phyloP scores from a whole-genome alignment of 805 yeast species.

The Candida ulmi region DNA sequence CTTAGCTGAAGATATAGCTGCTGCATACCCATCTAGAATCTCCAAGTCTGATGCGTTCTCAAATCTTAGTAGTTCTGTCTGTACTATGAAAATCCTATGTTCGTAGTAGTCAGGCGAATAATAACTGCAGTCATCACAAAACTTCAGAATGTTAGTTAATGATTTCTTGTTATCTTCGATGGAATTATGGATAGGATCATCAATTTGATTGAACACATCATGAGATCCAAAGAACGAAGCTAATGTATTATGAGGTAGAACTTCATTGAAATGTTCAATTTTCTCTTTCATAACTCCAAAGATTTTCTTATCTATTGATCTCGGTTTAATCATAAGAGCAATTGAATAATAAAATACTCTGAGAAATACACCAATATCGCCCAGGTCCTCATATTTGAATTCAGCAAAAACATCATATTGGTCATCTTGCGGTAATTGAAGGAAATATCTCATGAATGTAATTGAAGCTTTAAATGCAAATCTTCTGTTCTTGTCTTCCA shows the following conservation, averaged over 20 bases:
- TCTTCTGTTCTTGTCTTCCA: slow-evolving; percentile 7
- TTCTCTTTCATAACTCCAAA: neutral
- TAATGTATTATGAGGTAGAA: slow-evolving; percentile 9
- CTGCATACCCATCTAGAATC: slow-evolving; percentile 39
- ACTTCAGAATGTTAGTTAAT: slow-evolving; percentile 18
- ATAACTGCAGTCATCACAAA: slow-evolving; percentile 30
- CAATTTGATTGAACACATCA: slow-evolving; percentile 6
- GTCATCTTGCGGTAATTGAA: slow-evolving; percentile 16
- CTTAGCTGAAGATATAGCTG: slow-evolving; percentile 35
- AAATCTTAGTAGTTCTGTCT: slow-evolving; percentile 27
- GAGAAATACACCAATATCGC: slow-evolving; percentile 6
- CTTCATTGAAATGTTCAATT: neutral
- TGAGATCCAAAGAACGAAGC: neutral
- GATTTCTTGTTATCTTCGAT: slow-evolving; percentile 17
- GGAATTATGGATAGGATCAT: slow-evolving; percentile 17
- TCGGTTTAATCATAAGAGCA: neutral
- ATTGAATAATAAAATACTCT: slow-evolving; percentile 12
- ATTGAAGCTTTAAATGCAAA: slow-evolving; percentile 12
- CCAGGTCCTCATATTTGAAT: neutral
- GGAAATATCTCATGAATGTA: slow-evolving; percentile 4
- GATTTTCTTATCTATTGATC: neutral
- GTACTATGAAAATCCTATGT: slow-evolving; percentile 30
- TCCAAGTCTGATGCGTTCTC: slow-evolving; percentile 27
- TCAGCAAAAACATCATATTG: slow-evolving; percentile 9
- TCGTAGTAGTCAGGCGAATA: slow-evolving; percentile 33